Percentiles rank a stretch among this genome's conserved stretches.
These are phyloP conservation scores for Striga asiatica DNA, from an alignment of 257 asterid genomes.

Conservation along the genomic window DNA sequence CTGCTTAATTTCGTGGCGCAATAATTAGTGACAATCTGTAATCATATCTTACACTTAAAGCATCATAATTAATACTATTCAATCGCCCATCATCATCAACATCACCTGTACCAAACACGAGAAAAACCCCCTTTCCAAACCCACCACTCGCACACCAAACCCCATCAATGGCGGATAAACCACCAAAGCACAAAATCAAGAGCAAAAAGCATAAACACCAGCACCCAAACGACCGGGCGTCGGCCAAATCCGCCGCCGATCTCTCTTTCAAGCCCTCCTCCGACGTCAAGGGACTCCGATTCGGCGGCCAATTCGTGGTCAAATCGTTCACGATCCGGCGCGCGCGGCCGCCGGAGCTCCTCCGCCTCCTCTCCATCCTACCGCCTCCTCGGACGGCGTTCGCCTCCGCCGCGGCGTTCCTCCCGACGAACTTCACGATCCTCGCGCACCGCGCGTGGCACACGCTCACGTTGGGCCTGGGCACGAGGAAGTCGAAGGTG, in stretches of 20 bases:
- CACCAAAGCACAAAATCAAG: too few relatives aligned
- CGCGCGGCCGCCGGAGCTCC: slow-evolving; percentile 54
- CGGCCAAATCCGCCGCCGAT: slow-evolving; percentile 49
- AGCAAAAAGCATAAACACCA: slow-evolving; percentile 63
- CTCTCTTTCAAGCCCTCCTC: slow-evolving; percentile 52
- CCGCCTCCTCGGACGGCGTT: slow-evolving; percentile 28
- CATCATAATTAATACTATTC: too few relatives aligned
- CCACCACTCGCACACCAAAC: too few relatives aligned
- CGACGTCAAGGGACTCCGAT: slow-evolving; percentile 78
- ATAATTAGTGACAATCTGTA: too few relatives aligned
- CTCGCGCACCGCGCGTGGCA: slow-evolving; percentile 98
- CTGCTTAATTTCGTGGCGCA: too few relatives aligned
- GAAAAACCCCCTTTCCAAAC: too few relatives aligned
- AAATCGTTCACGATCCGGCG: slow-evolving; percentile 90
- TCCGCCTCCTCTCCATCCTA: slow-evolving; percentile 70
- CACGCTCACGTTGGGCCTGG: slow-evolving; percentile 78
- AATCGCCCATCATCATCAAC: too few relatives aligned
- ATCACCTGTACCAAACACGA: too few relatives aligned
- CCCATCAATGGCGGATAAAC: too few relatives aligned
- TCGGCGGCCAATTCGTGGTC: slow-evolving; percentile 86
- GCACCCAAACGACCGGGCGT: slow-evolving; percentile 61
- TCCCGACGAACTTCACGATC: slow-evolving; percentile 91
- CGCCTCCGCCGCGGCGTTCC: slow-evolving; percentile 59
- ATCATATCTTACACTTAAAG: too few relatives aligned
- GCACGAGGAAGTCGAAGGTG: slow-evolving; percentile 83